Conservation (phyloP, 2,329 filamentous ascomycete species). For the Colletotrichum euphorbiae region DNA sequence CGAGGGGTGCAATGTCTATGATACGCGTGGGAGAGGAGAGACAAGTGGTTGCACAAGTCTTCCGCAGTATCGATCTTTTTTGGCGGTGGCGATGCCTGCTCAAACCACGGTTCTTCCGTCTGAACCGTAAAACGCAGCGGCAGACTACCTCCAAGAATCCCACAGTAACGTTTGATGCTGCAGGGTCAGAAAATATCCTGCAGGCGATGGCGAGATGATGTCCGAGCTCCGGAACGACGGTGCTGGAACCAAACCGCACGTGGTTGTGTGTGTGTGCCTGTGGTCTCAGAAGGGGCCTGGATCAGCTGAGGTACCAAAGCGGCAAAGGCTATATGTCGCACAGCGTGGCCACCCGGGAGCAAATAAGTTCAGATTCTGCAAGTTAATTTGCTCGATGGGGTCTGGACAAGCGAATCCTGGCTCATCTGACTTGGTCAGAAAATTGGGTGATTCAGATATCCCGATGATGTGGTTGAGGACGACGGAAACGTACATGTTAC, state of each 20-base stretch:
- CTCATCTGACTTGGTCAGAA: slow-evolving; percentile 37
- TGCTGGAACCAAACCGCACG: slow-evolving; percentile 7
- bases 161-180: slow-evolving; percentile 8
- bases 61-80: background rate
- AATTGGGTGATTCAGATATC: slow-evolving; percentile 33
- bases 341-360: slow-evolving; percentile 8
- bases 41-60: slow-evolving; percentile 21
- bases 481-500: slow-evolving; percentile 10
- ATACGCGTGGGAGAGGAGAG: slow-evolving; percentile 22
- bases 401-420: slow-evolving; percentile 32
- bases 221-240: slow-evolving; percentile 10
- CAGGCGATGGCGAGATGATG: slow-evolving; percentile 6
- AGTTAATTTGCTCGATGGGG: slow-evolving; percentile 27
- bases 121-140: slow-evolving; percentile 28
- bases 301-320: slow-evolving; percentile 23
- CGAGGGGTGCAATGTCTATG: slow-evolving; percentile 26
- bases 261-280: slow-evolving; percentile 11
- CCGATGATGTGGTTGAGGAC: slow-evolving; percentile 17
- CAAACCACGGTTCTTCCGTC: background rate
- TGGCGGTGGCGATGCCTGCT: slow-evolving; percentile 7
- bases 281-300: slow-evolving; percentile 16
- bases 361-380: slow-evolving; percentile 32
- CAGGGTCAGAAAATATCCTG: slow-evolving; percentile 9
- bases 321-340: slow-evolving; percentile 8
- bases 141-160: background rate